phyloP scores from a whole-genome alignment of 495 filamentous ascomycete species.

The Xylaria castorea region DNA sequence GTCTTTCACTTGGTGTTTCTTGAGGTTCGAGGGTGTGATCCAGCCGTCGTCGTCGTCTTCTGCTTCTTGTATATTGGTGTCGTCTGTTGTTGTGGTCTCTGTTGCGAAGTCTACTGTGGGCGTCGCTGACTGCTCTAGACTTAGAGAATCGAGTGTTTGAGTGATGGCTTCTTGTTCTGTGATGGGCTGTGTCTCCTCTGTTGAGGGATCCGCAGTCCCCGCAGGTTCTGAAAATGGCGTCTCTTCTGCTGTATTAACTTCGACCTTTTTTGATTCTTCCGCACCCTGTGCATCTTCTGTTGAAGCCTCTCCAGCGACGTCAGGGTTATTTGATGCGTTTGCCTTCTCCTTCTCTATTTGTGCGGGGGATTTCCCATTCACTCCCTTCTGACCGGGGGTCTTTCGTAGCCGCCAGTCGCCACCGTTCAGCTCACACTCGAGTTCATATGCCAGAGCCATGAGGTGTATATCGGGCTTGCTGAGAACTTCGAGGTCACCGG shows the following conservation, averaged over 20 bases:
- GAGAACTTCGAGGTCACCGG: conserved; percentile 86
- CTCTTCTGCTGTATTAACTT: conserved; percentile 21
- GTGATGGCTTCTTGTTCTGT: conserved; percentile 35
- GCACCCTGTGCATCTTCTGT: conserved; percentile 15
- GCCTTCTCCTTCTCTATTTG: conserved; percentile 39
- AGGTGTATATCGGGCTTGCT: conserved; percentile 88
- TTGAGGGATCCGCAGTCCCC: conserved; percentile 16
- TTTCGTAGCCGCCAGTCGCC: conserved; percentile 83
- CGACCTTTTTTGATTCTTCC: conserved; percentile 12
- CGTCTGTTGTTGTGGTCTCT: conserved; percentile 17
- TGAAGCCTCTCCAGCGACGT: conserved; percentile 3
- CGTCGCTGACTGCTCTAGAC: conserved; percentile 32
- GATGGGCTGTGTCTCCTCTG: conserved; percentile 28
- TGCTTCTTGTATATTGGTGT: conserved; percentile 39
- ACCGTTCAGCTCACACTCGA: conserved; percentile 83
- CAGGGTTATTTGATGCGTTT: conserved; percentile 18
- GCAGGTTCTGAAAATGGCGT: conserved; percentile 10
- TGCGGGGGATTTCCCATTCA: conserved; percentile 73
- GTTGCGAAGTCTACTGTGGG: conserved; percentile 28
- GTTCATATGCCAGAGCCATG: conserved; percentile 87
- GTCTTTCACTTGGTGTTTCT: conserved; percentile 76
- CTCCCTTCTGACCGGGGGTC: conserved; percentile 74
- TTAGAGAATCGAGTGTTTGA: conserved; percentile 35
- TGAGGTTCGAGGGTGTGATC: conserved; percentile 95
- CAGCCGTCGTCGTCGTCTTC: conserved; percentile 77